phyloP scores from a whole-genome alignment of 1,139 yeast genomes.

The Tardiomyces blankii region DNA sequence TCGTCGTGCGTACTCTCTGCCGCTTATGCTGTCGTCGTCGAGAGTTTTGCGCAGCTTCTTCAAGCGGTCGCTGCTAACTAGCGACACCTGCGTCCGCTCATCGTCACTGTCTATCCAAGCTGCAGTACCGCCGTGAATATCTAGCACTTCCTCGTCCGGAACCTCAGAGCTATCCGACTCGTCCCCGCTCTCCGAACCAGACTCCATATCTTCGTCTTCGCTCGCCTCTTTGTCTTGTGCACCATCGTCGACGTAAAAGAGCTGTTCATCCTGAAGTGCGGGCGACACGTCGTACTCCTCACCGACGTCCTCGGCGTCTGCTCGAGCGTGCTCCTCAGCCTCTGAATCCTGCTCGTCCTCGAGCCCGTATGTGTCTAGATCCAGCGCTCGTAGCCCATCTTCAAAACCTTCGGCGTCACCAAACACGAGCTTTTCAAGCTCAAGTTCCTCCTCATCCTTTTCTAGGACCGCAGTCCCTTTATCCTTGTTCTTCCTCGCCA shows the following conservation, averaged over 20 bases:
- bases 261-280: constrained; percentile 24
- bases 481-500: not conserved
- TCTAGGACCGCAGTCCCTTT: constrained; percentile 23
- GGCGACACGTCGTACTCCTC: constrained; percentile 17
- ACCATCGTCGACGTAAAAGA: constrained; percentile 27
- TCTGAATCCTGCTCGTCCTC: constrained; percentile 24
- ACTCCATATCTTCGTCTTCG: constrained; percentile 20
- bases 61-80: constrained; percentile 47
- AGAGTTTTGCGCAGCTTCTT: constrained; percentile 62
- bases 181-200: constrained; percentile 17
- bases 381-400: constrained; percentile 46
- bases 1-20: constrained; percentile 58
- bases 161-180: constrained; percentile 9
- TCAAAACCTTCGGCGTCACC: constrained; percentile 83
- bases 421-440: constrained; percentile 74
- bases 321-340: constrained; percentile 21
- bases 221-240: constrained; percentile 23
- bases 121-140: constrained; percentile 22
- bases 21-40: constrained; percentile 47
- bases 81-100: constrained; percentile 54
- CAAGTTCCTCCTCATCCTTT: constrained; percentile 74
- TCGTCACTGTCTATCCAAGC: constrained; percentile 96
- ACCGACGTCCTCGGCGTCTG: constrained; percentile 22
- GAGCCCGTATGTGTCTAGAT: constrained; percentile 32
- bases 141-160: constrained; percentile 39